Evolutionary conservation across 192 early-diverging fungal species (phyloP).

Genomic region (Kappamyces sp.): DNA sequence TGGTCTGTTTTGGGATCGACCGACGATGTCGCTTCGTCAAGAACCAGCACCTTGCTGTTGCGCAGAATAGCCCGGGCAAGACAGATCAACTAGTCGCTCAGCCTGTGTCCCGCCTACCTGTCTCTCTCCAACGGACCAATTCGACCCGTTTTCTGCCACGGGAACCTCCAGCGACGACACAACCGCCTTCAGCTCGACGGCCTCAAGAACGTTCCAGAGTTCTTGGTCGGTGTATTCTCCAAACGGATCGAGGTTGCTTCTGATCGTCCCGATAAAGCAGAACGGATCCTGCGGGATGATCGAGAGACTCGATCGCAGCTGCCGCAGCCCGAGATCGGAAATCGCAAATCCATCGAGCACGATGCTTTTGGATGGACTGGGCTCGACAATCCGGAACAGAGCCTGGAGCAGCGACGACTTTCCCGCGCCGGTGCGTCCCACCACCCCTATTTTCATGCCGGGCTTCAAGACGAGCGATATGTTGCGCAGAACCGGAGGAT

Average conservation of each 20-base stretch:
- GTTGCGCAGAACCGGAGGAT: slow-evolving; percentile 35
- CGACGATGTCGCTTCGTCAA: slow-evolving; percentile 46
- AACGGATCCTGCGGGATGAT: slow-evolving; percentile 67
- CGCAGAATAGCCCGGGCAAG: slow-evolving; percentile 67
- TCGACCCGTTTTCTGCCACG: slow-evolving; percentile 69
- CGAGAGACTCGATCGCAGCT: slow-evolving; percentile 49
- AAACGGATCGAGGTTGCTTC: slow-evolving; percentile 74
- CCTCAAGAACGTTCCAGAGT: slow-evolving; percentile 67
- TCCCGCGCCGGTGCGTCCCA: slow-evolving; percentile 78
- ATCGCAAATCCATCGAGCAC: slow-evolving; percentile 66
- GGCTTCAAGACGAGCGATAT: slow-evolving; percentile 54
- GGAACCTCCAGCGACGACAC: slow-evolving; percentile 12
- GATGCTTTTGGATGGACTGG: slow-evolving; percentile 1
- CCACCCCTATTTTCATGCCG: slow-evolving; percentile 67
- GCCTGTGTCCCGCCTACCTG: slow-evolving; percentile 22
- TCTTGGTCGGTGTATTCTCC: slow-evolving; percentile 52
- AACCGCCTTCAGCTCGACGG: slow-evolving; percentile 69
- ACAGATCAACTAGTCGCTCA: slow-evolving; percentile 56
- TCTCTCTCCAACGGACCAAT: slow-evolving; percentile 74
- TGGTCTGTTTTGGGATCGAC: slow-evolving; percentile 40
- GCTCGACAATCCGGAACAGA: slow-evolving; percentile 20
- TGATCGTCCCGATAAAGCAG: slow-evolving; percentile 59
- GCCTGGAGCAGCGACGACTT: slow-evolving; percentile 51
- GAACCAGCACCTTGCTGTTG: slow-evolving; percentile 35
- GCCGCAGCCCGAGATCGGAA: slow-evolving; percentile 46